Base-by-base conservation (phyloP, 192 early-diverging fungal genomes). In the Chytriomyces hyalinus region DNA sequence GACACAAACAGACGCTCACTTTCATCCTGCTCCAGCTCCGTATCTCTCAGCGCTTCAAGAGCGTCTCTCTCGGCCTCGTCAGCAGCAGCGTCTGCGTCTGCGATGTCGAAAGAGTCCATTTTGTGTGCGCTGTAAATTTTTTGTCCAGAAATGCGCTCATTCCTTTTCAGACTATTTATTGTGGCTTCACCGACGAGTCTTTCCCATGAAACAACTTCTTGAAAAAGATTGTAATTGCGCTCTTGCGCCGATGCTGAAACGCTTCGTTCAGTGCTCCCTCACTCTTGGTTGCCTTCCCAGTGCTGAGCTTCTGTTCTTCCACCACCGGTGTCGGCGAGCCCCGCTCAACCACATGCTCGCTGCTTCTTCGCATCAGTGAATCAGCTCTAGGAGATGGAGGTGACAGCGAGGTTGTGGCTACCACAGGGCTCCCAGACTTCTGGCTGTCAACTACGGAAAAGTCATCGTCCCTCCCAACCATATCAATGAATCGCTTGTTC, bases 41-140 rank as follows among this genome's bases (percentile, higher is more conserved):
- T 53, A 17, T 67, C 65, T 26, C 61, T 13, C 9, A 76, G 46
- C 15, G 75, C 75, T 8, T 76, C 75, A 9, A 76, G 46, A 36
- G 75, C 75, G 28, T 76, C 75, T 5, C 28, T 57, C 17, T 76
- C 75, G 22, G 28, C 36, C 48, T 76, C 75, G 28, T 67, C 50
- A 26, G 64, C 20, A 44, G 64, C 59, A 22, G 20, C 53, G 53
- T 67, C 50, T n/a, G 64, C 20, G 73, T 74, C 59, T 61, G 20
- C 53, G 53, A 2, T 57, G 1, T 57, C 53, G 53, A 57, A 13
- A 20, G 53, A n/a, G 53, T 20, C 53, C 53, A 57, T 57, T 20
- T n/a, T 57, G 2, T 57, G 3, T 20, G 36, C 36, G 36, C 36
- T 36, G 0, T 36, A 36, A 36, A 36, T 36, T 36, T 36, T 2